A percentile compares a stretch with the other conserved stretches of the same genome.
Evolutionary conservation across 2,329 filamentous ascomycete species (phyloP).

Genomic region (Pleurostoma richardsiae): DNA sequence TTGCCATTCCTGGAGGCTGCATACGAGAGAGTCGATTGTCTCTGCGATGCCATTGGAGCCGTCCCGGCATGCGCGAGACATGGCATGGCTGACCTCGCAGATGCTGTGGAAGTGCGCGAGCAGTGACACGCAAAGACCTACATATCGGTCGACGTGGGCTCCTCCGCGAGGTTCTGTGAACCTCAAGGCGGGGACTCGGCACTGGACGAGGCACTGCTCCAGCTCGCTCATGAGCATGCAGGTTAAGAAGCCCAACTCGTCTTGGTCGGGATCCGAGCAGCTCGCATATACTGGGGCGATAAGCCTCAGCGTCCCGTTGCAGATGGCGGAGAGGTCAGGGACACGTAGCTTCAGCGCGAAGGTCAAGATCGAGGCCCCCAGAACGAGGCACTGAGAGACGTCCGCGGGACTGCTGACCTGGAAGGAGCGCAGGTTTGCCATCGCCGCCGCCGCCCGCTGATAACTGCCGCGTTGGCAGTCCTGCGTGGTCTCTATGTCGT

Average conservation of each 20-base stretch:
- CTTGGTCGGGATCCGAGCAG: background rate
- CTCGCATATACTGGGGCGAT: constrained; percentile 12
- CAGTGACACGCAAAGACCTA: constrained; percentile 16
- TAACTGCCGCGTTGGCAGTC: constrained; percentile 5
- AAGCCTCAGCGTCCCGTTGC: constrained; percentile 12
- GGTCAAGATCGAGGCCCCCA: constrained; percentile 12
- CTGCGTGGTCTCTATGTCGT: background rate
- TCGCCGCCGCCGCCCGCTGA: constrained; percentile 11
- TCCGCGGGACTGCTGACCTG: constrained; percentile 4
- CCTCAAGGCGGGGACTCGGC: constrained; percentile 13
- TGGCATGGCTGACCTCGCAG: constrained; percentile 14
- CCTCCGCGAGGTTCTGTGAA: constrained; percentile 6
- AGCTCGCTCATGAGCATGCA: constrained; percentile 14
- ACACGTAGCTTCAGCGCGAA: constrained; percentile 11
- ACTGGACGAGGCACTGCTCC: constrained; percentile 15
- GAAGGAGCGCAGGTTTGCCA: constrained; percentile 9
- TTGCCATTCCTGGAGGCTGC: constrained; percentile 11
- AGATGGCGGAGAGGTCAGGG: constrained; percentile 9
- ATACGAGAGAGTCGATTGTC: constrained; percentile 9
- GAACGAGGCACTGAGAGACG: constrained; percentile 11
- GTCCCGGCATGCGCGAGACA: background rate
- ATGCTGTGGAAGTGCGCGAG: constrained; percentile 18
- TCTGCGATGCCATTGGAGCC: background rate
- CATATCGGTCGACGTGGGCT: constrained; percentile 15
- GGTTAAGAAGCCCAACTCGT: constrained; percentile 10